Evolutionary conservation across 2,329 filamentous ascomycete species (phyloP), one percentile per base, ranked within the genome.

Genomic region (Berkeleyomyces rouxiae): DNA sequence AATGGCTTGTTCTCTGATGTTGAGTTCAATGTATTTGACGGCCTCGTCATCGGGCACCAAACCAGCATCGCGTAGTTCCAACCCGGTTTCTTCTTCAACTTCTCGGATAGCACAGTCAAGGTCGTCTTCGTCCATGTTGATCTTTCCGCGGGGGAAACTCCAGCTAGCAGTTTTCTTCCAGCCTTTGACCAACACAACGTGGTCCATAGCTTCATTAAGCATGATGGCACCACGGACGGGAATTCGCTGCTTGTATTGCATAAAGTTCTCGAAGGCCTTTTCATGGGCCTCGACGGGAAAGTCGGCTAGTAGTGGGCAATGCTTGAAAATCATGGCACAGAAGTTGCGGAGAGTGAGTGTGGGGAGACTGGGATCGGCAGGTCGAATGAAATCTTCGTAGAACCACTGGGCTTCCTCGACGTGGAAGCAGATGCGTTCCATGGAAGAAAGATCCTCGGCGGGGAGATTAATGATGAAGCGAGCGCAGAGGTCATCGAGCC

Each of bases 381-480:
- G 91, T 58, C 93, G 88, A 72, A 99, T 90, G 72, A 99, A 99
- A 75, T 99, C 93, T 78, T 99, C 93, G 82, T 99, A 99, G 75
- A 95, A 99, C 93, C 93, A 99, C 84, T 99, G 95, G 69, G 93
- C 93, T 75, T 99, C 95, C 75, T 99, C 93, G 68, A 99, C 88
- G 75, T 97, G 91, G 73, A 99, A 99, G 76, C 92, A 97, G 75
- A 99, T 93, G 71, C 93, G 87, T 71, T 90, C 89, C 64, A 96
- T 88, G 2, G 88, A 90, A 67, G 85, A 84, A 57, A 97, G 82
- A 74, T 99, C 93, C 74, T 93, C 90, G 67, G 88, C 81, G 55
- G 95, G 93, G 66, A 97, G 82, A 75, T 99, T 97, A 74, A 97
- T 90, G 71, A 99, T 92, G 76, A 99, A 99, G 72, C 95, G 90